Evolutionary conservation across 257 asterid species (phyloP).

Genomic region (Plantago elongata): DNA sequence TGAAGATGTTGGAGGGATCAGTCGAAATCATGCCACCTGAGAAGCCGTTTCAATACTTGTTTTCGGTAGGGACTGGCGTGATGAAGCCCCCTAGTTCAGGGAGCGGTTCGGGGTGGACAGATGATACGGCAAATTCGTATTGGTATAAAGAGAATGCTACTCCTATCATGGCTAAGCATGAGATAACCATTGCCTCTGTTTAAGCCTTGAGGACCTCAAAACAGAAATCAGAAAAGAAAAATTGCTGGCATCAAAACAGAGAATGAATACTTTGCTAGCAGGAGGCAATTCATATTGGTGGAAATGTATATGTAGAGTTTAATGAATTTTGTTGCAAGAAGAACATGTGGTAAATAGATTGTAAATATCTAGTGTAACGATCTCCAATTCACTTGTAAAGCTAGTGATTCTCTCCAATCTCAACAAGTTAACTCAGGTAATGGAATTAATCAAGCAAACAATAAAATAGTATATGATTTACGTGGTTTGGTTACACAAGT

Average conservation of each 20-base stretch:
- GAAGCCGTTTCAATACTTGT: slow-evolving; percentile 32
- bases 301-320: too few relatives aligned
- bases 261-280: too few relatives aligned
- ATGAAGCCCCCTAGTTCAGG: slow-evolving; percentile 20
- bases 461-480: too few relatives aligned
- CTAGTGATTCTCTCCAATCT: neutral
- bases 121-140: slow-evolving; percentile 23
- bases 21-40: slow-evolving; percentile 36
- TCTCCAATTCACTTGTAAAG: neutral
- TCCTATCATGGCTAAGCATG: slow-evolving; percentile 33
- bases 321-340: too few relatives aligned
- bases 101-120: slow-evolving; percentile 18
- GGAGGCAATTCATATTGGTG: too few relatives aligned
- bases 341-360: too few relatives aligned
- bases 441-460: too few relatives aligned
- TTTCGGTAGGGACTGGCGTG: slow-evolving; percentile 22
- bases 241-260: neutral
- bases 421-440: too few relatives aligned
- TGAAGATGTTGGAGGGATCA: slow-evolving; percentile 43
- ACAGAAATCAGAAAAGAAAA: neutral
- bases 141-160: slow-evolving; percentile 41
- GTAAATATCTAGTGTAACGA: too few relatives aligned
- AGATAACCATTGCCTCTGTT: slow-evolving; percentile 24
- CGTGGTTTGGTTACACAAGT: too few relatives aligned
- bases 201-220: neutral